These are phyloP conservation scores for Cladorrhinum sp. DNA, from an alignment of 2,329 filamentous ascomycete species.

Conservation along the genomic window DNA sequence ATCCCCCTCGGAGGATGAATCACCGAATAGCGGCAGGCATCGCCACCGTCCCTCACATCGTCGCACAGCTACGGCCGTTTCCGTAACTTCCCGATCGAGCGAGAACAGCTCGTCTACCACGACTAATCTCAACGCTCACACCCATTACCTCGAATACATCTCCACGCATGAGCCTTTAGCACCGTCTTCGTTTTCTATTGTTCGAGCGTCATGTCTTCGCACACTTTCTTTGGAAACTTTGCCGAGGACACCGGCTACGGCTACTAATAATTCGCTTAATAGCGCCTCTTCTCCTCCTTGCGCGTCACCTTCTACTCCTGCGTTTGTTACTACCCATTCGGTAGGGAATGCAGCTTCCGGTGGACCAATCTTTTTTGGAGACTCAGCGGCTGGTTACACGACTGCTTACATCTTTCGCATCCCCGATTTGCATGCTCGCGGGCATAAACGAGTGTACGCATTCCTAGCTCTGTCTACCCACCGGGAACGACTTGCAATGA, in stretches of 20 bases:
- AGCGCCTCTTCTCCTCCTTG: slow-evolving; percentile 38
- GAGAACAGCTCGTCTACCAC: slow-evolving; percentile 41
- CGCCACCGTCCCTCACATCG: slow-evolving; percentile 34
- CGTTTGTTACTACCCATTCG: slow-evolving; percentile 54
- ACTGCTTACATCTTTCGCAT: slow-evolving; percentile 70
- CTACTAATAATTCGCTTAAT: slow-evolving; percentile 27
- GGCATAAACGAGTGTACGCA: slow-evolving; percentile 66
- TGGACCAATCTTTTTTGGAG: slow-evolving; percentile 67
- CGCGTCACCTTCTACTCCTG: slow-evolving; percentile 36
- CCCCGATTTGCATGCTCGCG: slow-evolving; percentile 63
- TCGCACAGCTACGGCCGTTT: slow-evolving; percentile 43
- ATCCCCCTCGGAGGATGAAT: slow-evolving; percentile 43
- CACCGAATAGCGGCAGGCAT: slow-evolving; percentile 21
- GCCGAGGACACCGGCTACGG: slow-evolving; percentile 48
- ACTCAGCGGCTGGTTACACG: slow-evolving; percentile 62
- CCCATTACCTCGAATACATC: slow-evolving; percentile 65
- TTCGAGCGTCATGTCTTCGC: slow-evolving; percentile 63
- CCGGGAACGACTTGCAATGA: slow-evolving; percentile 63
- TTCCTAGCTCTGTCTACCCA: slow-evolving; percentile 64
- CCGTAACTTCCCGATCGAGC: slow-evolving; percentile 51
- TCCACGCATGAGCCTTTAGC: slow-evolving; percentile 64
- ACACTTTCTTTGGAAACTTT: slow-evolving; percentile 66
- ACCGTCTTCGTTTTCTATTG: slow-evolving; percentile 61
- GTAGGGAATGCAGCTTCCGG: slow-evolving; percentile 55
- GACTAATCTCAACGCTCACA: slow-evolving; percentile 43